These are phyloP conservation scores for Penicillium sp. DNA, from an alignment of 2,329 filamentous ascomycete genomes.

Conservation along the genomic window DNA sequence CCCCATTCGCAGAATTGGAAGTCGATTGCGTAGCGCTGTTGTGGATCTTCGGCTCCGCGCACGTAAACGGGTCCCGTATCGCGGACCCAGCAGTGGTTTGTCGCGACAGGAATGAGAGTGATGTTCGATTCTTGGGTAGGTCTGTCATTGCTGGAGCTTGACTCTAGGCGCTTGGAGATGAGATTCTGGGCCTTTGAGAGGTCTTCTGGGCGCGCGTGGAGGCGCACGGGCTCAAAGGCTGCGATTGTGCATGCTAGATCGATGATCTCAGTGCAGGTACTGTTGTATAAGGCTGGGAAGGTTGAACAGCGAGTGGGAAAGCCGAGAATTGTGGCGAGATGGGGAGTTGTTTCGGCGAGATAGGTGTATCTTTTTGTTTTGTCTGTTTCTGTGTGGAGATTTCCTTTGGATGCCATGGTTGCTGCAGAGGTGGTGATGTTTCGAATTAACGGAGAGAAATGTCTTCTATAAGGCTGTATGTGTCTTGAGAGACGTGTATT, in stretches of 20 bases:
- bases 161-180: constrained; percentile 4
- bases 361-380: constrained; percentile 18
- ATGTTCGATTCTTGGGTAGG: constrained; percentile 13
- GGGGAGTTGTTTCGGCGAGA: constrained; percentile 24
- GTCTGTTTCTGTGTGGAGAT: constrained; percentile 9
- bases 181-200: constrained; percentile 10
- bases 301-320: constrained; percentile 27
- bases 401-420: background rate
- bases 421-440: background rate
- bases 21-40: constrained; percentile 21
- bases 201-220: constrained; percentile 30
- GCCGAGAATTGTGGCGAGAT: constrained; percentile 28
- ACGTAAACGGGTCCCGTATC: constrained; percentile 32
- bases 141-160: background rate
- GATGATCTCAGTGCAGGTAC: constrained; percentile 27
- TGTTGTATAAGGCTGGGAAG: constrained; percentile 19
- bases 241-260: constrained; percentile 29
- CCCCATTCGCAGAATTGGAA: constrained; percentile 27
- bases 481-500: background rate
- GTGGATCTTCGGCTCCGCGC: constrained; percentile 10
- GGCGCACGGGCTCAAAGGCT: constrained; percentile 33
- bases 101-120: constrained; percentile 17
- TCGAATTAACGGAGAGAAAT: background rate
- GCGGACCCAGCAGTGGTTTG: constrained; percentile 33
- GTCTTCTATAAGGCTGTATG: background rate